Evolutionary conservation across 2,329 filamentous ascomycete genomes (phyloP).

Genomic region (Fusarium sarcochroum): DNA sequence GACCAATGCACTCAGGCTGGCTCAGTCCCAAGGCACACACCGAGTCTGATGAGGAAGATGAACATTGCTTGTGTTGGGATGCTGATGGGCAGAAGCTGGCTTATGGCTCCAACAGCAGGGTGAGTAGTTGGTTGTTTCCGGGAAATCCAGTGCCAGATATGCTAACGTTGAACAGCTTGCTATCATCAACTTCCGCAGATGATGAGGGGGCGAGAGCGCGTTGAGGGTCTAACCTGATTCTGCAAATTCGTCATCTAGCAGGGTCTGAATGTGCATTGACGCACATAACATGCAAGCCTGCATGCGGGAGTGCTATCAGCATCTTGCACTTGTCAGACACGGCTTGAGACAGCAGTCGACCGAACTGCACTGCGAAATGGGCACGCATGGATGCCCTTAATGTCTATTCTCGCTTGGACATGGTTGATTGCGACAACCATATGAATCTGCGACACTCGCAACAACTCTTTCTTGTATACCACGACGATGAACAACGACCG

Average conservation of each 20-base stretch:
- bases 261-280: conserved; percentile 1
- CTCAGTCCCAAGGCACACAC: conserved; percentile 68
- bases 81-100: conserved; percentile 72
- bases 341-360: conserved; percentile 15
- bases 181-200: conserved; percentile 65
- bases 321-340: conserved; percentile 5
- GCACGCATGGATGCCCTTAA: conserved; percentile 28
- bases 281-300: conserved; percentile 10
- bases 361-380: conserved; percentile 15
- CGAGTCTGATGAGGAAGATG: conserved; percentile 70
- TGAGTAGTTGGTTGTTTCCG: conserved; percentile 58
- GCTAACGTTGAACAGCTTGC: conserved; percentile 58
- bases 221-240: neutral
- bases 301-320: conserved; percentile 7
- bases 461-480: conserved; percentile 46
- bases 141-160: neutral
- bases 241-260: neutral
- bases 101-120: conserved; percentile 73
- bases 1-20: conserved; percentile 69
- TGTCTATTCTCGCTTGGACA: conserved; percentile 37
- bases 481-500: conserved; percentile 44
- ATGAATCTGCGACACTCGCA: conserved; percentile 15
- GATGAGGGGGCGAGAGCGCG: conserved; percentile 10
- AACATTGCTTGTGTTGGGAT: conserved; percentile 75
- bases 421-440: conserved; percentile 5